These are phyloP conservation scores for Pisolithus thermaeus DNA, from an alignment of 1,284 basidiomycete species.

Conservation along the genomic window DNA sequence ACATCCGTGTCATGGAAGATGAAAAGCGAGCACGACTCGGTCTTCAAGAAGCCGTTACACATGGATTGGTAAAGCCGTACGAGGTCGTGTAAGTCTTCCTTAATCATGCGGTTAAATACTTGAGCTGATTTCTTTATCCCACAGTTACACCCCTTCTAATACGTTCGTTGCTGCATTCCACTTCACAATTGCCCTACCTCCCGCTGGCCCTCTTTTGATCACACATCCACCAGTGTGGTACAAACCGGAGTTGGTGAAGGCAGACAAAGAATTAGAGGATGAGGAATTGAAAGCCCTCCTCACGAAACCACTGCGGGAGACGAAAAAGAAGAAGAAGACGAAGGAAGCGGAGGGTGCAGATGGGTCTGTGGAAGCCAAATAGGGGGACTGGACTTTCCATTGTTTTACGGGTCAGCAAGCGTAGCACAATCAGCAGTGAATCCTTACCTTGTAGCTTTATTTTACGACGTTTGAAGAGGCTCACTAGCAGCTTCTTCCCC, in stretches of 20 bases:
- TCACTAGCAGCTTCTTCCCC: conserved; percentile 47
- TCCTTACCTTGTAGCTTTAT: conserved; percentile 7
- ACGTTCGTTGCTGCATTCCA: conserved; percentile 91
- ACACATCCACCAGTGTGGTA: conserved; percentile 90
- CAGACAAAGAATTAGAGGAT: conserved; percentile 85
- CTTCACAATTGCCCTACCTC: conserved; percentile 88
- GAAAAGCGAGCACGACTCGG: conserved; percentile 95
- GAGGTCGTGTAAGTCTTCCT: conserved; percentile 69
- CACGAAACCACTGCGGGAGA: conserved; percentile 77
- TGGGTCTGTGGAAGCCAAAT: conserved; percentile 27
- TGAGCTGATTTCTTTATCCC: conserved; percentile 5
- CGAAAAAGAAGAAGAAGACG: conserved; percentile 84
- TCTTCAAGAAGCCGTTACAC: conserved; percentile 92
- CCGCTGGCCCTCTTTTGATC: conserved; percentile 80
- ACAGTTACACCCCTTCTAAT: conserved; percentile 72
- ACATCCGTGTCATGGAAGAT: conserved; percentile 89
- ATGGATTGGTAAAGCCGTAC: conserved; percentile 86
- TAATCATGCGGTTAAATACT: background rate
- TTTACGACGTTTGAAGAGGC: background rate
- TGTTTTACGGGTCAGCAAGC: conserved; percentile 9
- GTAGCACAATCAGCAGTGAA: conserved; percentile 14
- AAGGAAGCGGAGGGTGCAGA: conserved; percentile 42
- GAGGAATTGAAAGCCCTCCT: conserved; percentile 78
- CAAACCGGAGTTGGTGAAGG: conserved; percentile 84
- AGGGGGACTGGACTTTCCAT: conserved; percentile 22